Conservation (phyloP, 805 yeast species). For the Suhomyces sp. region DNA sequence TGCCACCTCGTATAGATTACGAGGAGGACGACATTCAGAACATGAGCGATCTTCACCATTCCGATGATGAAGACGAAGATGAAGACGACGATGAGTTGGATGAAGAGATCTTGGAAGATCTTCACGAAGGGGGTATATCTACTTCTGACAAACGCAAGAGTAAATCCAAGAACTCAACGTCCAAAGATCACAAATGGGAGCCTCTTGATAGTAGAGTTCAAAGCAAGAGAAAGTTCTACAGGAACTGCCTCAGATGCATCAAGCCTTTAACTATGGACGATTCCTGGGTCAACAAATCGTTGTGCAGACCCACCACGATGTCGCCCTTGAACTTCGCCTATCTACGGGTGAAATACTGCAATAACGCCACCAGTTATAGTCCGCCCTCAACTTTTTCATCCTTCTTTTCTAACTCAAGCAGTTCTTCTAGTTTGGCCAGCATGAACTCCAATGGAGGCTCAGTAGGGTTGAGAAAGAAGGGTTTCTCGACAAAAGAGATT, state of each 20-base stretch:
- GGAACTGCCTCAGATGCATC: slow-evolving; percentile 56
- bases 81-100: slow-evolving; percentile 9
- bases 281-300: slow-evolving; percentile 49
- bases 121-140: background rate
- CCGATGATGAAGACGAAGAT: slow-evolving; percentile 27
- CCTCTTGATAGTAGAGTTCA: slow-evolving; percentile 37
- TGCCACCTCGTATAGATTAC: slow-evolving; percentile 5
- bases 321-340: slow-evolving; percentile 20
- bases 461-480: slow-evolving; percentile 10
- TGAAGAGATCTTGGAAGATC: background rate
- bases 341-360: slow-evolving; percentile 14
- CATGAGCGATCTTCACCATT: slow-evolving; percentile 25
- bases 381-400: slow-evolving; percentile 1
- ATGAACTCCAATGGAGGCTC: slow-evolving; percentile 8
- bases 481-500: slow-evolving; percentile 15
- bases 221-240: slow-evolving; percentile 39
- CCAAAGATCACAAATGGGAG: slow-evolving; percentile 40
- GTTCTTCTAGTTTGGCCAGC: slow-evolving; percentile 17
- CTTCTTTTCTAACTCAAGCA: slow-evolving; percentile 11
- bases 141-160: background rate
- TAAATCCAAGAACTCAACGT: background rate
- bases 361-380: background rate
- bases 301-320: slow-evolving; percentile 36
- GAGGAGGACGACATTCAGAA: slow-evolving; percentile 21
- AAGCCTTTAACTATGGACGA: slow-evolving; percentile 51